Conservation (phyloP, 306 rosid genomes). For the Trifolium dubium region DNA sequence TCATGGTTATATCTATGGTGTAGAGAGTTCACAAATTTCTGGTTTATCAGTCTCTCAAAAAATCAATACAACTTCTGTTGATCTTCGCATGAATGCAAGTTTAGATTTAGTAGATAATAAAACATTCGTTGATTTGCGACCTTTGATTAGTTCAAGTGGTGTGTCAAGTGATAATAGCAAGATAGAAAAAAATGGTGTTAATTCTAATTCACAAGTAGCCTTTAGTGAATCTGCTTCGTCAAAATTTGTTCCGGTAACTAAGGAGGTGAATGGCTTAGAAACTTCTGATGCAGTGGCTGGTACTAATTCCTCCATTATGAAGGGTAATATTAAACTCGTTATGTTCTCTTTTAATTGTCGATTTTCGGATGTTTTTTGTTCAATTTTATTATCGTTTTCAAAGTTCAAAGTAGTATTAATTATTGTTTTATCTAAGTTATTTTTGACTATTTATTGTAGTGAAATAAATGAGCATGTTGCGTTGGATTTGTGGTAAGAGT, state of each 20-base stretch:
- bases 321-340: conserved; percentile 21
- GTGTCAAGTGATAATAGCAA: conserved; percentile 34
- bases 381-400: no score
- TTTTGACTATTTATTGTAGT: no score
- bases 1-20: conserved; percentile 63
- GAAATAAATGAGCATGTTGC: no score
- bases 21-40: conserved; percentile 51
- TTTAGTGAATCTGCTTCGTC: conserved; percentile 32
- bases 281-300: conserved; percentile 4
- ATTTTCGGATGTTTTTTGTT: no score
- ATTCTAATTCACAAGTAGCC: conserved; percentile 24
- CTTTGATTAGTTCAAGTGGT: conserved; percentile 28
- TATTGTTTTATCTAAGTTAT: no score
- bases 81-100: conserved; percentile 34
- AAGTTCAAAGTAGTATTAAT: no score
- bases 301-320: conserved; percentile 33
- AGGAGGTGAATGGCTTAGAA: conserved; percentile 28
- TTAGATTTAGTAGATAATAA: conserved; percentile 49
- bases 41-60: conserved; percentile 44
- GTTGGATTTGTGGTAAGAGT: no score
- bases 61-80: conserved; percentile 43
- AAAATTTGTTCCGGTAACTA: conserved; percentile 25
- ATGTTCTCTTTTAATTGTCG: no score
- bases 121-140: conserved; percentile 34
- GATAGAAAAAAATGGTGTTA: conserved; percentile 4